Conservation (phyloP, 108 stramenopile genomes). For the Pinguiococcus pyrenoidosus region DNA sequence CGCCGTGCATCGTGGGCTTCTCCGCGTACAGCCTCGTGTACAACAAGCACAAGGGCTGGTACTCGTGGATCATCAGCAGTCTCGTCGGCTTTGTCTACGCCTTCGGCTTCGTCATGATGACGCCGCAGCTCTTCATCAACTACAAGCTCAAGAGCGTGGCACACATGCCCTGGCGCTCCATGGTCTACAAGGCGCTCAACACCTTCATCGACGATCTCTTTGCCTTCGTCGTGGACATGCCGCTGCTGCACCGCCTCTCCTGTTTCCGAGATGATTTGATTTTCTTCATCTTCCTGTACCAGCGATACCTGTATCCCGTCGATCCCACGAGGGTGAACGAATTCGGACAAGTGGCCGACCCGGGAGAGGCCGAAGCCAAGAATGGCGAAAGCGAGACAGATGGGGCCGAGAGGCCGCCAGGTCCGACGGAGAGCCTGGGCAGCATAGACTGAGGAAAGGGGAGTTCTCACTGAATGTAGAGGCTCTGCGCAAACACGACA, state of each 20-base stretch:
- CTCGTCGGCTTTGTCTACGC: conserved; percentile 66
- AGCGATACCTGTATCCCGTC: conserved; percentile 58
- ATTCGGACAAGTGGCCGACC: too few species aligned
- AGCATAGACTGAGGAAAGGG: too few species aligned
- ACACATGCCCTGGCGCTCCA: conserved; percentile 65
- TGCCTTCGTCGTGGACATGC: conserved; percentile 73
- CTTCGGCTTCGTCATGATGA: conserved; percentile 80
- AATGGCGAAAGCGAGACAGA: too few species aligned
- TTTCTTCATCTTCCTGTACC: conserved; percentile 68
- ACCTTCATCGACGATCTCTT: conserved; percentile 82
- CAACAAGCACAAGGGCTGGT: conserved; percentile 62
- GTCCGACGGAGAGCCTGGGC: too few species aligned
- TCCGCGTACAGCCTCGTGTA: conserved; percentile 50
- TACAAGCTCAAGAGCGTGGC: conserved; percentile 70
- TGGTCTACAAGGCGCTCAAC: conserved; percentile 69
- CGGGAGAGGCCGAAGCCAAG: too few species aligned
- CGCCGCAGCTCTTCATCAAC: conserved; percentile 80
- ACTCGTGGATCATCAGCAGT: conserved; percentile 54
- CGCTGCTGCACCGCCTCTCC: conserved; percentile 66
- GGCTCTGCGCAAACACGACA: conserved; percentile 87
- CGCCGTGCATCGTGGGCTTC: conserved; percentile 30
- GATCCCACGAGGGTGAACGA: conserved; percentile 52
- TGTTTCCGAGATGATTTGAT: conserved; percentile 68
- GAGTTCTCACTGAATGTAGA: too few species aligned
- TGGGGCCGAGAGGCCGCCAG: too few species aligned